Evolutionary conservation across 2,329 filamentous ascomycete species (phyloP), one percentile per base, ranked within the genome.

Genomic region (Scleromitrula shiraiana): DNA sequence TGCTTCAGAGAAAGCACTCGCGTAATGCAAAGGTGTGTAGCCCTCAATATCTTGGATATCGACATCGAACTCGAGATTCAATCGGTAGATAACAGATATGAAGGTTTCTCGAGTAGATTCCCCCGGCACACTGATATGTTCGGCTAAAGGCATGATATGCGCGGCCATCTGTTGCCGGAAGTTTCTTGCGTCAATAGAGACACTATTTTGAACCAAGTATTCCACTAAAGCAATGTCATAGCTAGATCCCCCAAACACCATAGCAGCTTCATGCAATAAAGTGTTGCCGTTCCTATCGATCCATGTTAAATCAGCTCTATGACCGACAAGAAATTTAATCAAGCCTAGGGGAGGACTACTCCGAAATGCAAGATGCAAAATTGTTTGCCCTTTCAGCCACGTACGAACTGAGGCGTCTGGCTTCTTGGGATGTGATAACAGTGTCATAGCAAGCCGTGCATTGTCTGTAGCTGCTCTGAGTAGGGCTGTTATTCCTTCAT

Each of bases 11-110:
- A 41, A 26, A 7, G 37, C 41, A 14, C 50, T 38, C 4, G 55
- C 55, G 30, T 50, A 46, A 36, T 54, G 53, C 8, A 57, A 38
- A 5, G 55, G 46, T 17, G 29, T 41, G 6, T 50, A 22, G 2
- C 50, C 52, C 9, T 46, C 26, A 4, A 40, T 27, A 24, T 57
- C 51, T 6, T 15, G 35, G 8, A 12, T 10, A 15, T 54, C 37
- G 19, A 14, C 24, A 2, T 39, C 35, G 5, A 46, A 32, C 2
- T 29, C 4, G 3, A 26, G 15, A 3, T 19, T 19, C 35, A 41
- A 29, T 30, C 23, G 38, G 24, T 19, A 23, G 30, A 51, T 19
- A 9, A 49, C 7, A 12, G 36, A 45, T 7, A 35, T 23, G 12
- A 53, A 32, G 10, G 20, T 29, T 5, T 45, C 5, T 23, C 7